phyloP scores from a whole-genome alignment of 768 basidiomycete genomes.

The Hemileccinum impolitum region DNA sequence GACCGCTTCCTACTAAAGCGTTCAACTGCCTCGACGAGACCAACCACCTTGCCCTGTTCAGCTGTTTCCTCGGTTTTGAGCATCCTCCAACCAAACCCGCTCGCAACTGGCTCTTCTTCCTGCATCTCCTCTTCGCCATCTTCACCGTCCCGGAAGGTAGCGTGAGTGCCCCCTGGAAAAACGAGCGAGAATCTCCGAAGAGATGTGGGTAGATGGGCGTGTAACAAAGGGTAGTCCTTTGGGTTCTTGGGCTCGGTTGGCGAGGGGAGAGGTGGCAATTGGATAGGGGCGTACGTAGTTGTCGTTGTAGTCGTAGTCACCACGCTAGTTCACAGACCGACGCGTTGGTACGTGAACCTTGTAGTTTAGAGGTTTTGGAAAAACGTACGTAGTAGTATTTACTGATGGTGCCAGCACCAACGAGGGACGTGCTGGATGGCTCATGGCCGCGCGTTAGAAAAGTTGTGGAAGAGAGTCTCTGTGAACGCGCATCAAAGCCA shows the following conservation, averaged over 20 bases:
- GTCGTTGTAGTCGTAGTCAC: constrained; percentile 92
- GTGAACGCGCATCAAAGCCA: constrained; percentile 34
- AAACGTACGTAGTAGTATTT: constrained; percentile 76
- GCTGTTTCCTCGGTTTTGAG: constrained; percentile 59
- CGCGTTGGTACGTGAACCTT: constrained; percentile 19
- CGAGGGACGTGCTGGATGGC: constrained; percentile 58
- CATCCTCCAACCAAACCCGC: constrained; percentile 74
- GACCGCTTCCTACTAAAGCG: constrained; percentile 68
- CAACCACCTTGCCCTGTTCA: constrained; percentile 52
- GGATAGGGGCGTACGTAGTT: constrained; percentile 87
- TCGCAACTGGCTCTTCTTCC: constrained; percentile 63
- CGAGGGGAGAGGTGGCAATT: constrained; percentile 67
- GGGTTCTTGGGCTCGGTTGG: constrained; percentile 72
- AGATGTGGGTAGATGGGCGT: constrained; percentile 69
- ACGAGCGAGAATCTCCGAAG: constrained; percentile 73
- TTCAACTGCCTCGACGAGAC: constrained; percentile 77
- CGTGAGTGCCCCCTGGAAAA: constrained; percentile 78
- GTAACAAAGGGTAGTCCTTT: constrained; percentile 75
- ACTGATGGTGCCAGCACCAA: constrained; percentile 77
- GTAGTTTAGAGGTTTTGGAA: background rate
- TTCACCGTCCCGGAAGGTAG: constrained; percentile 73
- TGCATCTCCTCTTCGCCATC: constrained; percentile 63
- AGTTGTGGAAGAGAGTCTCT: constrained; percentile 24
- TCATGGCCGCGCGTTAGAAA: constrained; percentile 47
- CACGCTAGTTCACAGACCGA: constrained; percentile 48